phyloP scores from a whole-genome alignment of 2,329 filamentous ascomycete genomes.

The Saccharata proteae region DNA sequence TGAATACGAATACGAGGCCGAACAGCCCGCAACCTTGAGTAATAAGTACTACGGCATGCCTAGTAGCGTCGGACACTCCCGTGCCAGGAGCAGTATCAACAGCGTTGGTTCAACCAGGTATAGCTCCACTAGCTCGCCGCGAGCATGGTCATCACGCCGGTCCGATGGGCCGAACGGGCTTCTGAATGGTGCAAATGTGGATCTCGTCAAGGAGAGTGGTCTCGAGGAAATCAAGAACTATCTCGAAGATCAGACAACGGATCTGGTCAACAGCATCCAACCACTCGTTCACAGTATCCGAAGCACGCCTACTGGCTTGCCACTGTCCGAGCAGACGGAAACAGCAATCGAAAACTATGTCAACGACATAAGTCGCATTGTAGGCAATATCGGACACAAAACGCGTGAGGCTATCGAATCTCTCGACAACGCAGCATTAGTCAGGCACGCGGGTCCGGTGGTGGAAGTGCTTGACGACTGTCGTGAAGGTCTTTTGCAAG shows the following conservation, averaged over 20 bases:
- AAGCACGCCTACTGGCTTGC: constrained; percentile 18
- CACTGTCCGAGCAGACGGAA: constrained; percentile 11
- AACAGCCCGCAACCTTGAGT: constrained; percentile 1
- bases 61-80: constrained; percentile 12
- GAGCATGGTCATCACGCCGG: constrained; percentile 6
- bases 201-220: constrained; percentile 15
- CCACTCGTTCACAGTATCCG: constrained; percentile 62
- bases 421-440: constrained; percentile 39
- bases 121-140: constrained; percentile 22
- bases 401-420: constrained; percentile 42
- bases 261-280: constrained; percentile 69
- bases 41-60: constrained; percentile 4
- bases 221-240: constrained; percentile 58
- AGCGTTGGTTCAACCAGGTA: constrained; percentile 19
- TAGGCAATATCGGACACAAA: constrained; percentile 56
- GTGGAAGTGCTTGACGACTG: constrained; percentile 49
- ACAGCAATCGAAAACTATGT: constrained; percentile 55
- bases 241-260: constrained; percentile 70
- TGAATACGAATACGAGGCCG: constrained; percentile 58
- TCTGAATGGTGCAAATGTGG: constrained; percentile 13
- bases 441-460: constrained; percentile 38
- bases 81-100: constrained; percentile 22
- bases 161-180: constrained; percentile 6
- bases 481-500: constrained; percentile 52
- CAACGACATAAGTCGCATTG: constrained; percentile 55